These are phyloP conservation scores for Scedosporium boydii DNA, from an alignment of 2,329 filamentous ascomycete genomes.

Conservation along the genomic window DNA sequence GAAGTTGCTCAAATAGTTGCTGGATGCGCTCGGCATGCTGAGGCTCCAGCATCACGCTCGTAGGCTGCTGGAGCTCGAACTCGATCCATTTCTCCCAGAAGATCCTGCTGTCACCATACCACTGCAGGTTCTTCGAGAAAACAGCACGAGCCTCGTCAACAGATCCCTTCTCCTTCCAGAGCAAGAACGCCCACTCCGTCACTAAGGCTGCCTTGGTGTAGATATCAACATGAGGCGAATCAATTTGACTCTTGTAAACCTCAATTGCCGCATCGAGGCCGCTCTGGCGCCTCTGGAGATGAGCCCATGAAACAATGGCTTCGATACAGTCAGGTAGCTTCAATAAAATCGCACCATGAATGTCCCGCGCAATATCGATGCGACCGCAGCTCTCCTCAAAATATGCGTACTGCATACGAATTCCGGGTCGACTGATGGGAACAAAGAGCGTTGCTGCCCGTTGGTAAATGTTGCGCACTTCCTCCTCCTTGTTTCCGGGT, in stretches of 20 bases:
- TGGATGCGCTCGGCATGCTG: conserved; percentile 67
- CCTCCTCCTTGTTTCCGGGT: conserved; percentile 64
- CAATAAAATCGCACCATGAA: conserved; percentile 72
- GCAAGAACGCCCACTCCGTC: conserved; percentile 74
- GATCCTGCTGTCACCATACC: conserved; percentile 72
- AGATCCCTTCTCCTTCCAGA: conserved; percentile 82
- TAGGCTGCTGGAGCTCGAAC: conserved; percentile 81
- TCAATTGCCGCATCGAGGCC: conserved; percentile 78
- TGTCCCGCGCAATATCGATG: conserved; percentile 68
- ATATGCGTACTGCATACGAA: conserved; percentile 84
- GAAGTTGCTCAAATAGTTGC: conserved; percentile 67
- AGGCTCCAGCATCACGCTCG: conserved; percentile 51
- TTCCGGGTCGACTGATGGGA: conserved; percentile 72
- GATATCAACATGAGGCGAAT: conserved; percentile 59
- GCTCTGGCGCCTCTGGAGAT: conserved; percentile 72
- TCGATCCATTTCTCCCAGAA: conserved; percentile 88
- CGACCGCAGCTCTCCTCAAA: conserved; percentile 84
- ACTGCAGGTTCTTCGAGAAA: conserved; percentile 73
- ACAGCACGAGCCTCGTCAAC: conserved; percentile 73
- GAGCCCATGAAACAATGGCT: conserved; percentile 79
- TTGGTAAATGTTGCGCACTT: conserved; percentile 85
- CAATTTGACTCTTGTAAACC: conserved; percentile 73
- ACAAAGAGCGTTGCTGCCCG: conserved; percentile 78
- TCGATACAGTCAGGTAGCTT: conserved; percentile 75
- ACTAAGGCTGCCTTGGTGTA: conserved; percentile 81